A percentile compares a stretch with the other conserved stretches of the same genome.
phyloP scores from a whole-genome alignment of 2,329 filamentous ascomycete genomes.

The Rhinocladiella mackenziei region DNA sequence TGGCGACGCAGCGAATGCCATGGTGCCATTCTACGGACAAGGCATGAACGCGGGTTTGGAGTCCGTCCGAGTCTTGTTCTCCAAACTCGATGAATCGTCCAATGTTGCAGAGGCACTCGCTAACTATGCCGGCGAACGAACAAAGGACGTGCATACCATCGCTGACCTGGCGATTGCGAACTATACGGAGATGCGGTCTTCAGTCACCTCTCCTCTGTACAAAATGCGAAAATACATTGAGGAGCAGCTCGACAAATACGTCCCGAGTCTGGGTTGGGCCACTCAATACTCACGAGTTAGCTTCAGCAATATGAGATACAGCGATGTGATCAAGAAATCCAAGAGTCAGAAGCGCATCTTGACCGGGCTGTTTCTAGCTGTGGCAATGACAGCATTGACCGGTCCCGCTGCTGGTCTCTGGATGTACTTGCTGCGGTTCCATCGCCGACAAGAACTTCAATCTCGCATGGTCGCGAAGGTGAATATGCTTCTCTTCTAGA shows the following conservation, averaged over 20 bases:
- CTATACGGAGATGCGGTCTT: constrained; percentile 88
- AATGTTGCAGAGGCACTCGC: constrained; percentile 53
- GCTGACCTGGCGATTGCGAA: constrained; percentile 89
- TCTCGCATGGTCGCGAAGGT: constrained; percentile 7
- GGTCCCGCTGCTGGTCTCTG: constrained; percentile 9
- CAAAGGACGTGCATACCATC: constrained; percentile 79
- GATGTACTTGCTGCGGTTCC: constrained; percentile 8
- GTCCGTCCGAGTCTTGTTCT: constrained; percentile 85
- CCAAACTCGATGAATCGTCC: constrained; percentile 63
- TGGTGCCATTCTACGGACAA: constrained; percentile 98
- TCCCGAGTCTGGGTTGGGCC: constrained; percentile 77
- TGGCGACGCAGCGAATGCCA: constrained; percentile 92
- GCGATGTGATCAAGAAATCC: constrained; percentile 69
- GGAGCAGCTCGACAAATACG: constrained; percentile 70
- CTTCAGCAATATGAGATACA: constrained; percentile 89
- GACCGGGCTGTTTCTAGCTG: constrained; percentile 7
- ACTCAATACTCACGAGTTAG: constrained; percentile 91
- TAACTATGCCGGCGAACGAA: constrained; percentile 70
- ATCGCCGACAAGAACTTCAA: constrained; percentile 1
- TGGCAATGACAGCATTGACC: constrained; percentile 4
- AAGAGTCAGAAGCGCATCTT: constrained; percentile 65
- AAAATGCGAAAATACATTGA: constrained; percentile 79
- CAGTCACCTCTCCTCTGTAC: constrained; percentile 74
- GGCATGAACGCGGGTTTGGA: constrained; percentile 97
- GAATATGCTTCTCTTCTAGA: neutral